phyloP scores from a whole-genome alignment of 306 rosid species.

The Hylodesmum podocarpum region DNA sequence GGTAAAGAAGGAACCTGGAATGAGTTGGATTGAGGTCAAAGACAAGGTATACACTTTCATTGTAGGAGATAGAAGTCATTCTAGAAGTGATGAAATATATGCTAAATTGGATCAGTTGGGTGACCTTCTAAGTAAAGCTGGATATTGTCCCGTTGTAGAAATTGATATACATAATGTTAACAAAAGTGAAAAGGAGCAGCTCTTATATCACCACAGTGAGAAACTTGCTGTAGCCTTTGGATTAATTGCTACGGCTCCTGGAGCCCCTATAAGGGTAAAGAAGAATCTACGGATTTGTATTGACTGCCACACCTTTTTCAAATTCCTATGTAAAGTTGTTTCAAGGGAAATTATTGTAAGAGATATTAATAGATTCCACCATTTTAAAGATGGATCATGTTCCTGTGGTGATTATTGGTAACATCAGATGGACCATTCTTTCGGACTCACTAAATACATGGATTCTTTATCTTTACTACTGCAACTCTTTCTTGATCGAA shows the following conservation, averaged over 20 bases:
- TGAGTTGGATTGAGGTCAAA: slow-evolving; percentile 91
- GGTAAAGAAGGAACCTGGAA: slow-evolving; percentile 93
- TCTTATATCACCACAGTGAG: slow-evolving; percentile 76
- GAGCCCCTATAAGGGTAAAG: slow-evolving; percentile 78
- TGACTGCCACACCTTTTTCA: slow-evolving; percentile 82
- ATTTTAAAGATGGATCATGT: slow-evolving; percentile 80
- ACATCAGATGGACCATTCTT: slow-evolving; percentile 25
- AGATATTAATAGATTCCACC: slow-evolving; percentile 86
- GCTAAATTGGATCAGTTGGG: slow-evolving; percentile 69
- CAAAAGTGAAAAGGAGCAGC: slow-evolving; percentile 61
- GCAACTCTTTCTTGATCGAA: not conserved
- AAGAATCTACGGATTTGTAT: slow-evolving; percentile 81
- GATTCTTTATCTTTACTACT: slow-evolving; percentile 5
- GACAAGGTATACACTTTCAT: slow-evolving; percentile 72
- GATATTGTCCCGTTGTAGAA: slow-evolving; percentile 77
- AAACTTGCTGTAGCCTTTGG: slow-evolving; percentile 90
- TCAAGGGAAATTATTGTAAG: slow-evolving; percentile 80
- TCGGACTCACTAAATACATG: not conserved
- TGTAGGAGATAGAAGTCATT: slow-evolving; percentile 79
- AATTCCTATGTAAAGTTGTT: slow-evolving; percentile 58
- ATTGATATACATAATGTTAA: slow-evolving; percentile 81
- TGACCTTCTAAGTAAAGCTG: slow-evolving; percentile 60
- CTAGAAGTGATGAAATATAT: slow-evolving; percentile 69
- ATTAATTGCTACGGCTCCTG: slow-evolving; percentile 68
- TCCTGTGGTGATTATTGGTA: slow-evolving; percentile 96